A percentile compares a stretch with the other conserved stretches of the same genome.
Evolutionary conservation across 2,329 filamentous ascomycete species (phyloP).

Genomic region (Zalaria sp.): DNA sequence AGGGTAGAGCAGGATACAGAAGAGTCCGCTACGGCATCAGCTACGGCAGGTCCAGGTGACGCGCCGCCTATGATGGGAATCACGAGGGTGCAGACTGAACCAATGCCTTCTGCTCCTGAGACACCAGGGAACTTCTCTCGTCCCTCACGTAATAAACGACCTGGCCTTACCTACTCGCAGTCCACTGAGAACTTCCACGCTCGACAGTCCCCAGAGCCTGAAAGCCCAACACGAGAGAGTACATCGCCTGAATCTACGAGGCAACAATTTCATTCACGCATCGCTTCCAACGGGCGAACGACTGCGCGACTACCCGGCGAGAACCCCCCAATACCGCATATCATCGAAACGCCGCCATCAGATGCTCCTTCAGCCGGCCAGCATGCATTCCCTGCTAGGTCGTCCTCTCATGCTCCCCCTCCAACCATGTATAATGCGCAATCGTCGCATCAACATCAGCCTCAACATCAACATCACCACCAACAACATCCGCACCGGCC

Average conservation of each 20-base stretch:
- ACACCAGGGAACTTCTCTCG: constrained; percentile 44
- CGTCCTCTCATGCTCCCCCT: constrained; percentile 17
- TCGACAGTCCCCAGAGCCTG: constrained; percentile 6
- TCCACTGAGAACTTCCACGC: constrained; percentile 14
- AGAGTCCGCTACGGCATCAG: constrained; percentile 35
- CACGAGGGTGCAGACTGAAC: constrained; percentile 56
- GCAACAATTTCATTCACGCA: constrained; percentile 40
- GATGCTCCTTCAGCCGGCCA: background rate
- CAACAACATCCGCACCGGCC: background rate
- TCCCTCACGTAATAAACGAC: constrained; percentile 36
- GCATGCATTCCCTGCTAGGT: background rate
- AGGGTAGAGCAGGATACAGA: constrained; percentile 49
- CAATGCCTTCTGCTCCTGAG: constrained; percentile 27
- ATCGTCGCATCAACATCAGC: too few species aligned
- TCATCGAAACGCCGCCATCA: constrained; percentile 46
- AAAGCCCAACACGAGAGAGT: constrained; percentile 4
- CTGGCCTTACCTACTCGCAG: constrained; percentile 10
- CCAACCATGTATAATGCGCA: constrained; percentile 18
- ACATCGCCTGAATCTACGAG: background rate
- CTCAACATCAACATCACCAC: background rate
- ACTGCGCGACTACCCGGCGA: constrained; percentile 37
- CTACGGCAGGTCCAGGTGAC: constrained; percentile 22
- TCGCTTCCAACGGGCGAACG: constrained; percentile 41
- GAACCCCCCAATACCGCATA: constrained; percentile 37
- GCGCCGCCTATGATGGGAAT: constrained; percentile 37